phyloP scores from a whole-genome alignment of 106 monocot genomes.

The Apostasia shenzhenica region DNA sequence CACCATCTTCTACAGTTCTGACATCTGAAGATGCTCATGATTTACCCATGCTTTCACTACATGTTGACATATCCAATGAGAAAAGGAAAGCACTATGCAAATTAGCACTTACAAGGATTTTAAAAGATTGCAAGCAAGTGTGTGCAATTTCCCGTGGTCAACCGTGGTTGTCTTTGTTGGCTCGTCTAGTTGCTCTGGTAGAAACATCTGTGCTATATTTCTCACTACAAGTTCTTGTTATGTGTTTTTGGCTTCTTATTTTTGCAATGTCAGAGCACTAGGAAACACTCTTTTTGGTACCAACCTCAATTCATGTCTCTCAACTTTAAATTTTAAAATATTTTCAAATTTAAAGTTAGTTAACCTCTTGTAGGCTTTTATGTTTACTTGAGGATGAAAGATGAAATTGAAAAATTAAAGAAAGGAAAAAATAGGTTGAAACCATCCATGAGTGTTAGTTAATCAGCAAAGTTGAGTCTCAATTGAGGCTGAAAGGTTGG shows the following conservation, averaged over 20 bases:
- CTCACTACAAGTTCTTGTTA: neutral
- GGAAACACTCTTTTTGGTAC: too few species aligned
- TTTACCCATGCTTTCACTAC: slow-evolving; percentile 37
- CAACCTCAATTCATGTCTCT: too few species aligned
- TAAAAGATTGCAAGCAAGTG: slow-evolving; percentile 40
- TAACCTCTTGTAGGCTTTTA: too few species aligned
- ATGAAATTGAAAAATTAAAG: too few species aligned
- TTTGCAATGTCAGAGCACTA: neutral
- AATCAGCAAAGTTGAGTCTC: too few species aligned
- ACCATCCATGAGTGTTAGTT: too few species aligned
- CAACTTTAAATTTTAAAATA: too few species aligned
- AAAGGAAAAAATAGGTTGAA: too few species aligned
- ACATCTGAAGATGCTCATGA: slow-evolving; percentile 46
- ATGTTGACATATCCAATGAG: slow-evolving; percentile 54
- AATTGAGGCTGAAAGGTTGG: too few species aligned
- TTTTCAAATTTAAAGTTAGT: too few species aligned
- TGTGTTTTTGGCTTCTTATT: neutral
- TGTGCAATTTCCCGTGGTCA: slow-evolving; percentile 22
- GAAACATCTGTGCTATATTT: neutral
- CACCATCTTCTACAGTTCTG: slow-evolving; percentile 13
- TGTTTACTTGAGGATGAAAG: too few species aligned
- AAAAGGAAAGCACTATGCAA: slow-evolving; percentile 38
- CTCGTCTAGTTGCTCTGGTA: slow-evolving; percentile 80
- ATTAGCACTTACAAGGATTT: slow-evolving; percentile 47
- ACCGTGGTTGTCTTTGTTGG: slow-evolving; percentile 51